A percentile compares a stretch with the other conserved stretches of the same genome.
Evolutionary conservation across 148 eudicot genomes (phyloP).

Genomic region (Fagopyrum tataricum): DNA sequence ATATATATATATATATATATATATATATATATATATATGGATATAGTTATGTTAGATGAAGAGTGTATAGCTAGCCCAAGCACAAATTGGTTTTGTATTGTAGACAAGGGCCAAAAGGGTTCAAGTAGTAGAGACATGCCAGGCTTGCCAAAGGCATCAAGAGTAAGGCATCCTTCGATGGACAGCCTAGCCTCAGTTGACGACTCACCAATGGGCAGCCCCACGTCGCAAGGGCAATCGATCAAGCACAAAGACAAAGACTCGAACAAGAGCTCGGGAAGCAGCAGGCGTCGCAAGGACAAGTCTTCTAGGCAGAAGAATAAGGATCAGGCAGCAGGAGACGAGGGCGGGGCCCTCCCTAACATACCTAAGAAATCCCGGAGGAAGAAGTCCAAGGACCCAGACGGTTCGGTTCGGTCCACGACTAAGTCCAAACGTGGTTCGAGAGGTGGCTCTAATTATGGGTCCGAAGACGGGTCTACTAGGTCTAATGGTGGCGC

Average conservation of each 20-base stretch:
- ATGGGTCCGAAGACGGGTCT: constrained; percentile 33
- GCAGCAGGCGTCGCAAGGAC: constrained; percentile 2
- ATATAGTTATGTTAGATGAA: too few species aligned
- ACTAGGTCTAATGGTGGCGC: constrained; percentile 13
- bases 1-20: too few species aligned
- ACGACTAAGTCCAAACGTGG: constrained; percentile 4
- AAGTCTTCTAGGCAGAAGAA: constrained; percentile 6
- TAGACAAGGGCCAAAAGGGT: constrained; percentile 18
- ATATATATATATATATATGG: too few species aligned
- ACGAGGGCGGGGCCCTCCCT: constrained; percentile 20
- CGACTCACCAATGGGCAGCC: background rate
- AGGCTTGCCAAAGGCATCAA: background rate
- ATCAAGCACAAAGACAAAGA: constrained; percentile 1
- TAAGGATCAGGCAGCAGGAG: constrained; percentile 10
- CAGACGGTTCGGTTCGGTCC: constrained; percentile 22
- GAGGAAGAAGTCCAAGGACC: constrained; percentile 58
- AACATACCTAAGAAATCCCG: constrained; percentile 56
- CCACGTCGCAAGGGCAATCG: background rate
- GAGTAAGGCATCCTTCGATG: constrained; percentile 9
- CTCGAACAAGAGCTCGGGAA: background rate
- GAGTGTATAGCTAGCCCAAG: too few species aligned
- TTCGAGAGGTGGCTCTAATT: background rate
- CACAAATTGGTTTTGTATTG: background rate
- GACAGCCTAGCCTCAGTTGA: background rate
- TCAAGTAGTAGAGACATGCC: background rate